Evolutionary conservation across 2,329 filamentous ascomycete genomes (phyloP).

Genomic region (Beauveria australis): DNA sequence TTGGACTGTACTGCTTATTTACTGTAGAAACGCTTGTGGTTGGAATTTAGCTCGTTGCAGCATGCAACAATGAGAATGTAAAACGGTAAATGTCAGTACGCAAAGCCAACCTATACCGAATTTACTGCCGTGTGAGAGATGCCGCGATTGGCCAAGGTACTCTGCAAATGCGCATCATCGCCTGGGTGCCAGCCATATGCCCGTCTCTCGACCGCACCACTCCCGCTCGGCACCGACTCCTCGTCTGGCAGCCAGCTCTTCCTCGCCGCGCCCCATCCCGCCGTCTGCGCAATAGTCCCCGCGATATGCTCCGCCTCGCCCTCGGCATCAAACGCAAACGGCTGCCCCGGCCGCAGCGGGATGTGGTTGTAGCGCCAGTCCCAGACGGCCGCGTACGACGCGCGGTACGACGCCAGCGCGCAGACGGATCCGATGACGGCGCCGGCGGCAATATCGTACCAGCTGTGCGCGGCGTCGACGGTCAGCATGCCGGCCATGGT

Average conservation of each 20-base stretch:
- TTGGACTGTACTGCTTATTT: no score
- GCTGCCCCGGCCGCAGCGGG: conserved; percentile 39
- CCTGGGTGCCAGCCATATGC: neutral
- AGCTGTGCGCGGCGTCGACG: conserved; percentile 59
- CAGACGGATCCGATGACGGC: conserved; percentile 54
- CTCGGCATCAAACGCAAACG: conserved; percentile 22
- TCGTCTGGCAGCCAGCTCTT: conserved; percentile 11
- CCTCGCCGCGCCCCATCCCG: conserved; percentile 12
- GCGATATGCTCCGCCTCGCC: conserved; percentile 4
- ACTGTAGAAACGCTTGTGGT: no score
- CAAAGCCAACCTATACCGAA: neutral
- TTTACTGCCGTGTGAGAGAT: neutral
- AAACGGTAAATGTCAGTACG: neutral
- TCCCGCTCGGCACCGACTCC: neutral
- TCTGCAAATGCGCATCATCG: neutral
- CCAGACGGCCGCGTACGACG: conserved; percentile 60
- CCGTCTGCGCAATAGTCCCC: conserved; percentile 11
- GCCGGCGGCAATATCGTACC: conserved; percentile 61
- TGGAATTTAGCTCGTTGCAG: no score
- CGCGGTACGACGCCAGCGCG: conserved; percentile 56
- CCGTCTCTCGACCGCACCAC: neutral
- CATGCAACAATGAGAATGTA: no score
- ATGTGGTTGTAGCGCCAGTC: conserved; percentile 63
- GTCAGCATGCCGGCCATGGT: conserved; percentile 54
- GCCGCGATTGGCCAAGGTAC: neutral